Evolutionary conservation across 768 basidiomycete species (phyloP).

Genomic region (Coprinopsis sp.): DNA sequence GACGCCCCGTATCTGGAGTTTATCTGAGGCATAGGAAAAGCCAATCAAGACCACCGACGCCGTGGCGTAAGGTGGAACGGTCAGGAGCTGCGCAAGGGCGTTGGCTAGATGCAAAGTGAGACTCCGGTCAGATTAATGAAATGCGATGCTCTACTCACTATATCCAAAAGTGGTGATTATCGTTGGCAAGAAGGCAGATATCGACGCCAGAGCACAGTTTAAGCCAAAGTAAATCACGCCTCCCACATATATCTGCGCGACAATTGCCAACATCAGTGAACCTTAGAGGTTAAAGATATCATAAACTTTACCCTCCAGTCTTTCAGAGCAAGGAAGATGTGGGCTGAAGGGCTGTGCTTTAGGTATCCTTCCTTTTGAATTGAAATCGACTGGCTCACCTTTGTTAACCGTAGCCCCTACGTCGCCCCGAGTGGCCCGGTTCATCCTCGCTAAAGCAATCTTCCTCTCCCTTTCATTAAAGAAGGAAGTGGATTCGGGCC

Average conservation of each 20-base stretch:
- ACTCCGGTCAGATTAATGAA: not conserved
- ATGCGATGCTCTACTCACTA: constrained; percentile 38
- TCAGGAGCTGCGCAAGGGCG: constrained; percentile 65
- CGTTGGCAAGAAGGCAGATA: constrained; percentile 79
- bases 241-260: constrained; percentile 50
- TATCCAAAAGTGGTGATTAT: constrained; percentile 72
- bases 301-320: constrained; percentile 61
- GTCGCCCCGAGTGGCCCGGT: constrained; percentile 63
- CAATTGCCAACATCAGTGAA: constrained; percentile 3
- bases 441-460: constrained; percentile 64
- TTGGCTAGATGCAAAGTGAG: constrained; percentile 37
- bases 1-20: constrained; percentile 53
- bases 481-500: constrained; percentile 65
- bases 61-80: constrained; percentile 78
- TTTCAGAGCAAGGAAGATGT: constrained; percentile 55
- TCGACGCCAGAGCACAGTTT: constrained; percentile 73
- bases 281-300: not conserved
- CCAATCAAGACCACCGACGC: constrained; percentile 57
- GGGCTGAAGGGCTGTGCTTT: constrained; percentile 34
- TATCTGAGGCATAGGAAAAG: constrained; percentile 61
- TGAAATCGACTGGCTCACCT: constrained; percentile 28
- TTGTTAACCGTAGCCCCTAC: constrained; percentile 59
- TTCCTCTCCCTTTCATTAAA: constrained; percentile 50
- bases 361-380: not conserved
- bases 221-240: constrained; percentile 77